Evolutionary conservation across 805 yeast genomes (phyloP), one percentile per base, ranked within the genome.

Genomic region (Ogataea methanolica): DNA sequence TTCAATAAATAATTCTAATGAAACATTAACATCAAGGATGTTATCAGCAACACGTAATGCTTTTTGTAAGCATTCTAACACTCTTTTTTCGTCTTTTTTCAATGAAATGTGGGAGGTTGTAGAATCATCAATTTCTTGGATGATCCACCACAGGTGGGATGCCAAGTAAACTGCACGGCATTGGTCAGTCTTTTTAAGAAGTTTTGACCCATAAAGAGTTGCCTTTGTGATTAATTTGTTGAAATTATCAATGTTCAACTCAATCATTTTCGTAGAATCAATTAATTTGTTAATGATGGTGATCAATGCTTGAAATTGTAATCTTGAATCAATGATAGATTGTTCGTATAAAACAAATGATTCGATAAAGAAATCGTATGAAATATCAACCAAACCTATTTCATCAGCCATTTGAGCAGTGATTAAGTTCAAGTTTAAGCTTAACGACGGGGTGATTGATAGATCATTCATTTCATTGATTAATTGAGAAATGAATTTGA

Each of bases 71-170:
- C 97, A 90, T 61, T 94, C 98, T 60, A 92, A 70, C 1, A 92
- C 96, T 35, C 96, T 73, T 59, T 88, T 88, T 35, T 72, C 73
- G 54, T 76, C 81, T 26, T 53, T 59, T 49, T 61, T 67, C 43
- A 57, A 49, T 36, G 63, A 56, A 6, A 65, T 56, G 36, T 62
- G 62, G 14, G 50, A 44, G 15, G 59, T 39, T 26, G 52, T 44
- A 15, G 57, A 36, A 38, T 61, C 66, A 33, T 58, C 67, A 33
- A 54, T 52, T 39, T 64, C 75, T 50, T 86, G 90, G 22, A 84
- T 81, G 60, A 92, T 85, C 94, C 96, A 88, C 97, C 97, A 94
- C 42, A 94, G 69, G 66, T 94, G 97, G 1, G 96, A 83, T 39
- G 96, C 91, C 44, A 80, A 67, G 62, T 86, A 88, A 6, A 90